Evolutionary conservation across 2,329 filamentous ascomycete genomes (phyloP).

Genomic region (Verticillium isaacii): DNA sequence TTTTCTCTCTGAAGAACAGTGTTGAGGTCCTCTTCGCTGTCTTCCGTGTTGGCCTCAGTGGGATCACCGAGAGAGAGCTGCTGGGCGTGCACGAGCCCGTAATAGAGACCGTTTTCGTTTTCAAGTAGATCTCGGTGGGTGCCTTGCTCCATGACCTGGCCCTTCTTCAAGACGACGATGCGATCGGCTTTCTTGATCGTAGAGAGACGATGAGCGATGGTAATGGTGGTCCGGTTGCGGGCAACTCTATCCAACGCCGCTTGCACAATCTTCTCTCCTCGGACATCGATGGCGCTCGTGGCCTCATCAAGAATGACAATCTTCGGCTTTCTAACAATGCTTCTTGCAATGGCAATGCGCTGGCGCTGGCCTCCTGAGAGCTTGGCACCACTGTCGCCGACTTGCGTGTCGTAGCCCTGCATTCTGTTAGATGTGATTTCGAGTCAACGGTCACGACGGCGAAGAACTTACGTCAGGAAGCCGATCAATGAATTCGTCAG

Average conservation of each 20-base stretch:
- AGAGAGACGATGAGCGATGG: slow-evolving; percentile 69
- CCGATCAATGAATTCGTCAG: slow-evolving; percentile 62
- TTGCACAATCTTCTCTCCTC: slow-evolving; percentile 57
- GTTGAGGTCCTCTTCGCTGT: slow-evolving; percentile 35
- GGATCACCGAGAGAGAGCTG: slow-evolving; percentile 50
- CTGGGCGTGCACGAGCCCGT: slow-evolving; percentile 61
- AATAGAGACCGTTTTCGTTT: slow-evolving; percentile 58
- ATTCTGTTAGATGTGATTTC: slow-evolving; percentile 5
- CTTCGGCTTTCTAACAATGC: slow-evolving; percentile 65
- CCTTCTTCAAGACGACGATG: slow-evolving; percentile 72
- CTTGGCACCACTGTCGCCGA: slow-evolving; percentile 74
- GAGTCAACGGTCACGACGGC: background rate
- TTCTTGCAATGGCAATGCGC: slow-evolving; percentile 71
- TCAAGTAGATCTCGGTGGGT: slow-evolving; percentile 68
- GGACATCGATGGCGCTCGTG: slow-evolving; percentile 59
- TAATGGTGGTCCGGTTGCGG: slow-evolving; percentile 61
- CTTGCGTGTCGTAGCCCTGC: slow-evolving; percentile 65
- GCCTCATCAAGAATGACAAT: slow-evolving; percentile 76
- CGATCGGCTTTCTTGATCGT: slow-evolving; percentile 74
- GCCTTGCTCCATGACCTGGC: slow-evolving; percentile 67
- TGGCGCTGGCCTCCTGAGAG: slow-evolving; percentile 85
- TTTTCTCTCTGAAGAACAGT: slow-evolving; percentile 37
- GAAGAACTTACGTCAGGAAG: slow-evolving; percentile 45
- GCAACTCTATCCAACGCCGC: slow-evolving; percentile 58
- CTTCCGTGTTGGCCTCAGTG: slow-evolving; percentile 26